Conservation (phyloP, 257 asterid species). For the Ocimum tenuiflorum region DNA sequence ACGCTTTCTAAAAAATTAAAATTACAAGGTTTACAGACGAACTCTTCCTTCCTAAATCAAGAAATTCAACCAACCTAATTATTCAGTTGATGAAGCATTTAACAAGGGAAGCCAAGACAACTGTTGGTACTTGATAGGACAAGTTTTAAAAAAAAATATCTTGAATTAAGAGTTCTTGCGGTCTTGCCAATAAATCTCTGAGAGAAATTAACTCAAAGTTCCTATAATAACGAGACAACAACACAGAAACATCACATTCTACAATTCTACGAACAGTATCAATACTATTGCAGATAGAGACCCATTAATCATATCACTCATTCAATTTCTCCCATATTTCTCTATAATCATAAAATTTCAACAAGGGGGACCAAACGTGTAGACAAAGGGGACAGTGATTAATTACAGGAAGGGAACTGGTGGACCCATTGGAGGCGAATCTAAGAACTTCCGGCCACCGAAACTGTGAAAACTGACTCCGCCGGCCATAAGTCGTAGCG, state of each 20-base stretch:
- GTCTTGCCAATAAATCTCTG: neutral
- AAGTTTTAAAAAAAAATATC: neutral
- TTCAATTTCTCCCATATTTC: neutral
- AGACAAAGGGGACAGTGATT: neutral
- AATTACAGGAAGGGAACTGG: slow-evolving; percentile 49
- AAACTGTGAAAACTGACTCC: slow-evolving; percentile 5
- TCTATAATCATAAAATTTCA: neutral
- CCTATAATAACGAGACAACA: neutral
- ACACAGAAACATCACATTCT: neutral
- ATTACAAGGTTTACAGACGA: too few relatives aligned
- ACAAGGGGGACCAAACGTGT: neutral
- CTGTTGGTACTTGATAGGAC: neutral
- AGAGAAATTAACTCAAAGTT: neutral
- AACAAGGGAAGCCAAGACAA: neutral
- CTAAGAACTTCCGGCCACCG: slow-evolving; percentile 28
- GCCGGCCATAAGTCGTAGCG: slow-evolving; percentile 12
- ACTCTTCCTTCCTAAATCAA: too few relatives aligned
- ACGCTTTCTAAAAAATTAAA: neutral
- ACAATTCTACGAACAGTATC: neutral
- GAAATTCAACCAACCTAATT: neutral
- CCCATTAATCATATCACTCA: neutral
- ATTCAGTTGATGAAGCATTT: neutral
- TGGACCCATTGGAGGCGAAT: slow-evolving; percentile 30
- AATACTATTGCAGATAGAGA: too few relatives aligned
- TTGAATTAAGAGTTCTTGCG: neutral